These are phyloP conservation scores for Pharus latifolius DNA, from an alignment of 176 grass and related monocot species.

Conservation along the genomic window DNA sequence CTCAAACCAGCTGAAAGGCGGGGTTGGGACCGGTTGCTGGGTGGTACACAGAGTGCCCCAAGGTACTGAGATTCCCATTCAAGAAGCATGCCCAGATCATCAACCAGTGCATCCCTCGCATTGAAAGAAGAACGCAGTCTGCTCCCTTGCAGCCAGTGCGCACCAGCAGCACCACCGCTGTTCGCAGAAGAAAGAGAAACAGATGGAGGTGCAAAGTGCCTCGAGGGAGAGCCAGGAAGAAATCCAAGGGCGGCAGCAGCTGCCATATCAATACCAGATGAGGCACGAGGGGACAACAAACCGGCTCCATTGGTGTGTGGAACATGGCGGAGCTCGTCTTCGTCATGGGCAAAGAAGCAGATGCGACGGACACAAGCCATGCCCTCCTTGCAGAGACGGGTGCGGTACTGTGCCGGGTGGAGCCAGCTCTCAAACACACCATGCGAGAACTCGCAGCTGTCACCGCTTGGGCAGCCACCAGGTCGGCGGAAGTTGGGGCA, in stretches of 20 bases:
- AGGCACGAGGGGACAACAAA: constrained; percentile 57
- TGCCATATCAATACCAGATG: constrained; percentile 66
- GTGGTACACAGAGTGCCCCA: constrained; percentile 45
- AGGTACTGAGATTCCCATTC: constrained; percentile 62
- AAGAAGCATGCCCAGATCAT: constrained; percentile 47
- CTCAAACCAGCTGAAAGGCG: constrained; percentile 23
- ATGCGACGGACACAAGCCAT: constrained; percentile 61
- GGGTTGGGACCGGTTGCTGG: constrained; percentile 12
- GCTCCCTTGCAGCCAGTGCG: constrained; percentile 56
- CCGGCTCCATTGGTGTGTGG: constrained; percentile 46
- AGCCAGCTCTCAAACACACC: constrained; percentile 97
- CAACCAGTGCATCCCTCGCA: constrained; percentile 56
- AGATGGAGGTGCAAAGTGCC: constrained; percentile 37
- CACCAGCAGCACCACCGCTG: constrained; percentile 13
- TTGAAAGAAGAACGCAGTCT: constrained; percentile 78
- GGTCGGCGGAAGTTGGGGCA: constrained; percentile 79
- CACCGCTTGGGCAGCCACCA: constrained; percentile 53
- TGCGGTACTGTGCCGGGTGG: constrained; percentile 85
- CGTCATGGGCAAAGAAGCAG: constrained; percentile 82
- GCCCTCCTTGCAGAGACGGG: constrained; percentile 79
- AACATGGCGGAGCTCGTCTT: constrained; percentile 70
- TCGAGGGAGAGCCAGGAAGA: constrained; percentile 33
- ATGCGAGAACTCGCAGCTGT: constrained; percentile 81
- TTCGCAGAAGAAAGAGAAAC: constrained; percentile 47
- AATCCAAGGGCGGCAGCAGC: constrained; percentile 45